Evolutionary conservation across 2,329 filamentous ascomycete species (phyloP), one percentile per base, ranked within the genome.

Genomic region (Ophiostoma perfectum): DNA sequence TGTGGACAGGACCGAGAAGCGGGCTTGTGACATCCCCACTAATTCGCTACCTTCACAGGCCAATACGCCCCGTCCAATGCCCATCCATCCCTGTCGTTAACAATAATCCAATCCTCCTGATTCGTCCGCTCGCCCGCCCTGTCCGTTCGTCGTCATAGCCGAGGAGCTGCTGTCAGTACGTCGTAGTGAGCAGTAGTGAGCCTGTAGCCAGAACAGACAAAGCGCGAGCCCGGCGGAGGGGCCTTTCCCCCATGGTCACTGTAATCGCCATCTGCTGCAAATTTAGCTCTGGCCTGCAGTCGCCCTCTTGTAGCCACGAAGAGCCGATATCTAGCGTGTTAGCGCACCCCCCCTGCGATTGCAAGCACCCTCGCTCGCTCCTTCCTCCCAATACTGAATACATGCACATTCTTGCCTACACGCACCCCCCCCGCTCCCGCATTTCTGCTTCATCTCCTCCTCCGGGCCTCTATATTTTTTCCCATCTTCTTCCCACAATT

Each of bases 81-180:
- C 66, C 64, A 41, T 64, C 16, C 38, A 52, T 70, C 65, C 49
- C 63, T 64, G 63, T 42, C 49, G 60, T 67, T 58, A 70, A 70
- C 67, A 72, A 73, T 74, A 74, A 74, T 74, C 71, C 70, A 70
- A 65, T n/a, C 16, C 55, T 44, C 67, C 72, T 74, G 73, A 74
- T 74, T 74, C 71, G 73, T 65, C 72, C 71, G 70, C 55, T 71
- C 68, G 70, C 68, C 73, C 73, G 73, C 71, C 70, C 67, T 68
- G 65, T 45, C 14, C 11, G 65, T 66, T 71, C 71, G 69, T 74
- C 73, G 74, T 75, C 74, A 75, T 75, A 75, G 72, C 74, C 74
- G 74, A 74, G 72, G 68, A 68, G 70, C 64, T 65, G 39, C 60
- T 63, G 60, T 42, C 27, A 27, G 27, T 27, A 27, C n/a, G n/a